These are phyloP conservation scores for Coemansia brasiliensis DNA, from an alignment of 192 early-diverging fungal species.

Conservation along the genomic window DNA sequence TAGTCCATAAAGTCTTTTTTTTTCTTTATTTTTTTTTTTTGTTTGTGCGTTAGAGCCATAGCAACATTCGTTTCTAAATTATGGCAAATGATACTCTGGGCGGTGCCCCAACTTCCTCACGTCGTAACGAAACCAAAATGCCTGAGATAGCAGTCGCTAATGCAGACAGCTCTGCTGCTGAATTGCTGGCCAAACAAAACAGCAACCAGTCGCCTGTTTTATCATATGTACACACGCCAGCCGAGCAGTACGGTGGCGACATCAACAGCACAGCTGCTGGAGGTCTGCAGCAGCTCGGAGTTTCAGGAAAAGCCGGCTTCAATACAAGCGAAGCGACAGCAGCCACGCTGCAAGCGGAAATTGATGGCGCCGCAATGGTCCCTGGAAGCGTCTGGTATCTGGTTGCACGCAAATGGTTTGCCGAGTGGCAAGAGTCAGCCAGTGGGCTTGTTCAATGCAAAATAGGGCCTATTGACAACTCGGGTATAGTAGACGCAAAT, in stretches of 20 bases:
- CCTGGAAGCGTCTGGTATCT: constrained; percentile 56
- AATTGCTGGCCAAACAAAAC: background rate
- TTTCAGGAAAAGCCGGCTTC: background rate
- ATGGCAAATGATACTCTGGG: constrained; percentile 1
- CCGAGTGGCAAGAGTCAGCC: constrained; percentile 47
- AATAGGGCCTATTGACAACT: constrained; percentile 57
- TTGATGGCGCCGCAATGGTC: constrained; percentile 22
- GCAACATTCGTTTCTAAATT: background rate
- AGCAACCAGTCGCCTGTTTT: constrained; percentile 1
- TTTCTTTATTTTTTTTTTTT: background rate
- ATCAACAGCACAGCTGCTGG: background rate
- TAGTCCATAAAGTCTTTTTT: background rate
- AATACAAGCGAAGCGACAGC: constrained; percentile 13
- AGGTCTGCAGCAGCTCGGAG: background rate
- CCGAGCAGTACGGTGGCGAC: constrained; percentile 35
- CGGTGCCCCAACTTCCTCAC: background rate
- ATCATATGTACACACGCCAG: constrained; percentile 36
- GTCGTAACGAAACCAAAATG: background rate
- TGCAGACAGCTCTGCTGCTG: background rate
- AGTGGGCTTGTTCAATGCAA: constrained; percentile 19
- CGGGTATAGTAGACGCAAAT: constrained; percentile 23
- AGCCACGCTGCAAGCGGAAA: constrained; percentile 18
- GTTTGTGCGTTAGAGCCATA: too few species aligned
- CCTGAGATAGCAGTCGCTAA: background rate
- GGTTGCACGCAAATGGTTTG: constrained; percentile 49